A percentile compares a stretch with the other conserved stretches of the same genome.
Evolutionary conservation across 768 basidiomycete genomes (phyloP).

Genomic region (Trametes punicea): DNA sequence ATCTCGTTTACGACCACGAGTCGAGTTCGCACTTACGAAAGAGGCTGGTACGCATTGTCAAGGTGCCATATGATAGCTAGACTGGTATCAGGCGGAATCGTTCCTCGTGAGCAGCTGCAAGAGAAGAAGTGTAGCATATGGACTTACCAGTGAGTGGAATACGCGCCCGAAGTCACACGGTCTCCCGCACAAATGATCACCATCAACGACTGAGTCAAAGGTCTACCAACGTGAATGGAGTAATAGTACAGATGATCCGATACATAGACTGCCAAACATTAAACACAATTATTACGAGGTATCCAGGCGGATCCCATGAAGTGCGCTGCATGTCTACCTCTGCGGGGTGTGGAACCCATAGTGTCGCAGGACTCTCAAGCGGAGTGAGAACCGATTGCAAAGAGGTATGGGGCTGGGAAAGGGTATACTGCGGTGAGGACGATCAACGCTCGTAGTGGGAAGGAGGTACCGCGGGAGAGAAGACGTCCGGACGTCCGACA

Average conservation of each 20-base stretch:
- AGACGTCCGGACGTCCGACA: not conserved
- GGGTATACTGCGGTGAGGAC: constrained; percentile 16
- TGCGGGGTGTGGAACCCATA: not conserved
- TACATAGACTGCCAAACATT: constrained; percentile 17
- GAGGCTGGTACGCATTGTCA: not conserved
- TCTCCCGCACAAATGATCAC: not conserved
- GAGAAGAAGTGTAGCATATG: constrained; percentile 12
- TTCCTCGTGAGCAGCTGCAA: constrained; percentile 10
- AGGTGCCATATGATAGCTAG: constrained; percentile 3
- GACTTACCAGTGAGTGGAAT: constrained; percentile 6
- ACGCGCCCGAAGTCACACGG: constrained; percentile 16
- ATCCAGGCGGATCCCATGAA: constrained; percentile 13
- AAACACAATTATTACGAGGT: constrained; percentile 20
- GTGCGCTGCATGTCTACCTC: constrained; percentile 10
- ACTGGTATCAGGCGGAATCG: constrained; percentile 7
- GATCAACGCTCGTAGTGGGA: constrained; percentile 13
- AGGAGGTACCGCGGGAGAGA: not conserved
- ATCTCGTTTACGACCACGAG: constrained; percentile 9
- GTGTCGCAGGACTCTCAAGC: constrained; percentile 15
- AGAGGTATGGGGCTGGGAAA: constrained; percentile 19
- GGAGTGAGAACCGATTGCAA: constrained; percentile 15
- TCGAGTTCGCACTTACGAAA: constrained; percentile 8
- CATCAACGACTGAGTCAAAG: constrained; percentile 5
- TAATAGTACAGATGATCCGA: constrained; percentile 22
- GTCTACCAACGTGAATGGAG: constrained; percentile 9